phyloP scores from a whole-genome alignment of 352 stramenopile species.

The Salisapilia sapeloensis region DNA sequence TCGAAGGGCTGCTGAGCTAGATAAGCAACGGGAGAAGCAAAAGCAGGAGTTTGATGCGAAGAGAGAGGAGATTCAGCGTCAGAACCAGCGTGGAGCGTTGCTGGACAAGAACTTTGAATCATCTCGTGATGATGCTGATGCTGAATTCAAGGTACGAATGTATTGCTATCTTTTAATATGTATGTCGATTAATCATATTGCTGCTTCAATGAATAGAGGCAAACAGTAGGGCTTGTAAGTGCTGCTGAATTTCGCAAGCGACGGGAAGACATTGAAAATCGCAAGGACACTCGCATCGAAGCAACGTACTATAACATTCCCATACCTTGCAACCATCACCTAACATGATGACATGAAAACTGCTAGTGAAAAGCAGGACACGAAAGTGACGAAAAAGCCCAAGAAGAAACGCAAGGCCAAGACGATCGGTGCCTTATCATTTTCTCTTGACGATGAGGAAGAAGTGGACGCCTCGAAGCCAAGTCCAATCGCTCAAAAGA shows the following conservation, averaged over 20 bases:
- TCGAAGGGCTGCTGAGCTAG: constrained; percentile 76
- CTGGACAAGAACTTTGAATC: constrained; percentile 89
- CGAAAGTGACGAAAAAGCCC: constrained; percentile 17
- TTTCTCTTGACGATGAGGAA: constrained; percentile 70
- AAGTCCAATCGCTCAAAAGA: constrained; percentile 11
- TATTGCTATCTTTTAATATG: constrained; percentile 3
- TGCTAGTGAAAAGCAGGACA: too few relatives aligned
- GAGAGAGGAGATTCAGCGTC: constrained; percentile 80
- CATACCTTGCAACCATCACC: constrained; percentile 1
- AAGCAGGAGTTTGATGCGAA: constrained; percentile 88
- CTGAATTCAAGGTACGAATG: constrained; percentile 64
- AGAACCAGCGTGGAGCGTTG: constrained; percentile 53
- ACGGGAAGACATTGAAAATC: constrained; percentile 56
- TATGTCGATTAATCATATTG: background rate
- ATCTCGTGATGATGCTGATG: constrained; percentile 59
- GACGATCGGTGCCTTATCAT: constrained; percentile 55
- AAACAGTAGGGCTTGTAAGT: constrained; percentile 88
- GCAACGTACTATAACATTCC: constrained; percentile 4
- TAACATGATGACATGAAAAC: too few relatives aligned
- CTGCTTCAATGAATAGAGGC: constrained; percentile 15
- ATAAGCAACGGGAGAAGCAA: constrained; percentile 86
- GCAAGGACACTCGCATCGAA: constrained; percentile 7
- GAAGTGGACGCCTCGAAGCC: constrained; percentile 3
- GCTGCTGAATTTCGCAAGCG: constrained; percentile 87
- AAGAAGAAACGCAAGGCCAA: constrained; percentile 73